Evolutionary conservation across 371 early-diverging fungal genomes (phyloP).

Genomic region (Mortierella sp.): DNA sequence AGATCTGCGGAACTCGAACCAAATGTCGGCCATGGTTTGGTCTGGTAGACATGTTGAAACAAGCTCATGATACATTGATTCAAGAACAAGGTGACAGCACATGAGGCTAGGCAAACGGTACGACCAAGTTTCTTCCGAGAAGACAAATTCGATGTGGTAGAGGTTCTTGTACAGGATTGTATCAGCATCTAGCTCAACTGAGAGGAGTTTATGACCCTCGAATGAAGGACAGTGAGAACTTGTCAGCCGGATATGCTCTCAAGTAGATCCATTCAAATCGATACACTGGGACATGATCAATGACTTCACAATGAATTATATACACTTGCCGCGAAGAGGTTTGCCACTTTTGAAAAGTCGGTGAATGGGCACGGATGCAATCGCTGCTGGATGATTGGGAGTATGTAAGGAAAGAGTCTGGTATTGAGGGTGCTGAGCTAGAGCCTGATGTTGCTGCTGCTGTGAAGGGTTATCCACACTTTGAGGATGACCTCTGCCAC

Average conservation of each 20-base stretch:
- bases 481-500: too few species aligned
- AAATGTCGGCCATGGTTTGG: constrained; percentile 18
- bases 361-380: constrained; percentile 7
- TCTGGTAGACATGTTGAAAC: constrained; percentile 9
- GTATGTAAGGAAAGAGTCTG: constrained; percentile 24
- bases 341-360: not conserved
- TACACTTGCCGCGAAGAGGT: constrained; percentile 21
- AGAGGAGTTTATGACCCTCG: too few species aligned
- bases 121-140: constrained; percentile 19
- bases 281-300: too few species aligned
- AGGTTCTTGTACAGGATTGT: not conserved
- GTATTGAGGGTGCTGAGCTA: not conserved
- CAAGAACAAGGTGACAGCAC: constrained; percentile 17
- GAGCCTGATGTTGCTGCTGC: not conserved
- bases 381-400: constrained; percentile 7
- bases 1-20: constrained; percentile 25
- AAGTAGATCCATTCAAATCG: not conserved
- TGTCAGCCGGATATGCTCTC: too few species aligned
- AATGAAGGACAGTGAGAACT: not conserved
- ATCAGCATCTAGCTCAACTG: constrained; percentile 32
- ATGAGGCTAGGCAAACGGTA: constrained; percentile 13
- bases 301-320: not conserved
- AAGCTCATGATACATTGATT: constrained; percentile 23
- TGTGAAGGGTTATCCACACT: too few species aligned
- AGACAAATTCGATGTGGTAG: constrained; percentile 21